These are phyloP conservation scores for Hermanozyma aechmeae DNA, from an alignment of 805 yeast species.

Conservation along the genomic window DNA sequence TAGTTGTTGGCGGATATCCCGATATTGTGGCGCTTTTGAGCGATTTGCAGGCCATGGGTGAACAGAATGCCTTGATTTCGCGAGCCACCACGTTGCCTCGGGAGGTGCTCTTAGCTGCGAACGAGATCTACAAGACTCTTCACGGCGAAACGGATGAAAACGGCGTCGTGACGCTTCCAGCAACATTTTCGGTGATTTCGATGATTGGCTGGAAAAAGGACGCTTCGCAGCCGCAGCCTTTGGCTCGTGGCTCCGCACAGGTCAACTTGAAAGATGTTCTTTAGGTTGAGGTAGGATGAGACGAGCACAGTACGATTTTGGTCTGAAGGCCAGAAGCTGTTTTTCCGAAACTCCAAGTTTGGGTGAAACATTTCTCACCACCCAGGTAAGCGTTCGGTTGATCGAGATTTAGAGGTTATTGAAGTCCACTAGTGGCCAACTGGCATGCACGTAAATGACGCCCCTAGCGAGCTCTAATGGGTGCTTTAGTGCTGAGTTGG, in stretches of 20 bases:
- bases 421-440: too few species aligned
- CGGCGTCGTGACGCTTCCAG: conserved; percentile 50
- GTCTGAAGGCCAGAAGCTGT: too few species aligned
- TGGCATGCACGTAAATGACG: too few species aligned
- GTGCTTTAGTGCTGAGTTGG: too few species aligned
- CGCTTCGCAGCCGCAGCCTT: conserved; percentile 60
- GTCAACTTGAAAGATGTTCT: conserved; percentile 55
- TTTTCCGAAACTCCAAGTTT: too few species aligned
- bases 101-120: conserved; percentile 66
- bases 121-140: conserved; percentile 60
- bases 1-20: conserved; percentile 68
- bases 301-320: too few species aligned
- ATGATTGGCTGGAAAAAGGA: conserved; percentile 88
- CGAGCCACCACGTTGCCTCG: conserved; percentile 30
- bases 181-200: conserved; percentile 67
- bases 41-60: conserved; percentile 79
- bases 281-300: too few species aligned
- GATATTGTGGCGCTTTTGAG: conserved; percentile 56
- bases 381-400: too few species aligned
- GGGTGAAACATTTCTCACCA: too few species aligned
- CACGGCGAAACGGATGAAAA: conserved; percentile 55
- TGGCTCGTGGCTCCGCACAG: conserved; percentile 64
- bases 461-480: too few species aligned
- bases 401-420: too few species aligned
- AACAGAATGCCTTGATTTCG: conserved; percentile 61